These are phyloP conservation scores for Linum usitatissimum DNA, from an alignment of 345 rosid species.

Conservation along the genomic window DNA sequence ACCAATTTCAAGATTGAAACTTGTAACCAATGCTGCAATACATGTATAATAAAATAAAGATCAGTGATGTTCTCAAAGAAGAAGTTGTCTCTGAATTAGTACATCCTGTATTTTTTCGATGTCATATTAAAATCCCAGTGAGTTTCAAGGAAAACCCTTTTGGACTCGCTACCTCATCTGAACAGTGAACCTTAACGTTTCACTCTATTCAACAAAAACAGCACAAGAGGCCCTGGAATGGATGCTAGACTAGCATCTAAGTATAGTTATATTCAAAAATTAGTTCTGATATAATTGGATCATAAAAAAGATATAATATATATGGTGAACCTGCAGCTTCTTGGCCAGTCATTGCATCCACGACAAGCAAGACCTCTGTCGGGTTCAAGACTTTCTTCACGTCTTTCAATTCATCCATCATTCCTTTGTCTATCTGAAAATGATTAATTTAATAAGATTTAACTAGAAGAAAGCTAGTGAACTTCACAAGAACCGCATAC, in stretches of 20 bases:
- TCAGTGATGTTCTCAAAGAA: not conserved
- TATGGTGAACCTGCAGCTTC: conserved; percentile 75
- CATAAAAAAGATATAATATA: not conserved
- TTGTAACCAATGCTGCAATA: conserved; percentile 72
- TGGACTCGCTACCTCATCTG: not conserved
- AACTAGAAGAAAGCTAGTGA: conserved; percentile 1
- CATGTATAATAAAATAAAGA: not conserved
- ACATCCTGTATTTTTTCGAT: not conserved
- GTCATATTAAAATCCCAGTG: not conserved
- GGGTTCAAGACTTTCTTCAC: conserved; percentile 77
- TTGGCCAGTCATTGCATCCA: conserved; percentile 99
- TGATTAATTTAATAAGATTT: conserved; percentile 4
- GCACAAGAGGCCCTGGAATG: not conserved
- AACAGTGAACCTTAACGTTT: not conserved
- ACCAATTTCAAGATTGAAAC: conserved; percentile 94
- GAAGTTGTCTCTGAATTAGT: not conserved
- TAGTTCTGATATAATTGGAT: not conserved
- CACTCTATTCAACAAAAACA: not conserved
- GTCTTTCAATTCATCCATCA: conserved; percentile 99
- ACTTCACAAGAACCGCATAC: not conserved
- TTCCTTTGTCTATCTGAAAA: conserved; percentile 76
- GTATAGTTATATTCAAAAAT: not conserved
- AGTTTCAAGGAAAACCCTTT: not conserved
- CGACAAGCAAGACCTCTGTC: conserved; percentile 88
- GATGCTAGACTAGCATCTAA: not conserved